Evolutionary conservation across 2,329 filamentous ascomycete species (phyloP), one percentile per base, ranked within the genome.

Genomic region (Diaporthe helianthi): DNA sequence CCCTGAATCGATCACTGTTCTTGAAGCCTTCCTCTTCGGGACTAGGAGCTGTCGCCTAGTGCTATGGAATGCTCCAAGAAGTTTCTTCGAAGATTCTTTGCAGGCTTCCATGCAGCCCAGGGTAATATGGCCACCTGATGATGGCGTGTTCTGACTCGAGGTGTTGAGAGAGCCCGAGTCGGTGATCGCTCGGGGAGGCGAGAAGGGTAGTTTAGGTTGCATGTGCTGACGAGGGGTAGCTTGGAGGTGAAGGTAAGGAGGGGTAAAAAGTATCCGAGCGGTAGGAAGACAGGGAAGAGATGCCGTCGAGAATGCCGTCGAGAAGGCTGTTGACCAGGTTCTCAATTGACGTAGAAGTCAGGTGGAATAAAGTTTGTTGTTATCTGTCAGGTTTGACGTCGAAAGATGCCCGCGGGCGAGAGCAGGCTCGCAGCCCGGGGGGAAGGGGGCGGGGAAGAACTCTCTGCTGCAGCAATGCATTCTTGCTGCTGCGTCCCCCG

Each of bases 41-140:
- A 17, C n/a, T 58, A 58, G 41, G 36, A 41, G 19, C 12, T n/a
- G 31, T 26, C 41, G 41, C 52, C 41, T 49, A 19, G n/a, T 17
- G 33, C 15, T 53, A 19, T 33, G 51, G 38, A 49, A 49, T 29
- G 26, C 58, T 54, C 58, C 29, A 53, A 68, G 60, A 69, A 65
- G 17, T 10, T 38, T 65, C 66, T 61, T 46, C 46, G 46, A 66
- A 69, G 33, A 49, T 65, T 67, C 64, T 26, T 22, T 63, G 66
- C 66, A 66, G 46, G 53, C 66, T 71, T 65, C 55, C 36, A 69
- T 71, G 69, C 69, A 52, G 66, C 24, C 15, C 24, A 31, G 47
- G 52, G 52, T 66, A 33, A 49, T 38, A 70, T 64, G 66, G 29
- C 44, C 33, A 67, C 52, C 44, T 33, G 54, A 44, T 46, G 22